Conservation (phyloP, 257 asterid genomes). For the Rauvolfia tetraphylla region DNA sequence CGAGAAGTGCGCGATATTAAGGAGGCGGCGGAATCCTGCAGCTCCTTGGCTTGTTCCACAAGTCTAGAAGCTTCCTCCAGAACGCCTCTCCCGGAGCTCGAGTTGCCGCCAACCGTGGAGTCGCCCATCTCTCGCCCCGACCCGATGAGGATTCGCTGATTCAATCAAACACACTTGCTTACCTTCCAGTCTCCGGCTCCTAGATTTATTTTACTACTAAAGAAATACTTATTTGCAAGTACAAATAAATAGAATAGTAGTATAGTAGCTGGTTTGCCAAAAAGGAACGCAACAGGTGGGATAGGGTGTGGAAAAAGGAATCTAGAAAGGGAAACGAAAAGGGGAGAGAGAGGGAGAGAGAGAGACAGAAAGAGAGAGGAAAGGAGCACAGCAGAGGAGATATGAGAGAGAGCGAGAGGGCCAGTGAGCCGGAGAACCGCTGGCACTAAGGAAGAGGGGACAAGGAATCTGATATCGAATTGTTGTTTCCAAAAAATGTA, state of each 20-base stretch:
- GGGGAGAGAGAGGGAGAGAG: not conserved
- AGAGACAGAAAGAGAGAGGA: not conserved
- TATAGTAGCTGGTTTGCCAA: not conserved
- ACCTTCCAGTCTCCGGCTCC: not conserved
- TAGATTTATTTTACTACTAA: not conserved
- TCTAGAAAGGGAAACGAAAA: not conserved
- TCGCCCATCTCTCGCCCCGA: conserved; percentile 16
- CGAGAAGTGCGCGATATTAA: conserved; percentile 65
- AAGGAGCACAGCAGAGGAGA: not conserved
- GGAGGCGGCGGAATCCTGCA: conserved; percentile 82
- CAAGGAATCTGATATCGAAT: not conserved
- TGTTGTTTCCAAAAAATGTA: not conserved
- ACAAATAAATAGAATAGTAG: not conserved
- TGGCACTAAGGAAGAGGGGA: not conserved
- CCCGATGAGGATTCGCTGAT: not conserved
- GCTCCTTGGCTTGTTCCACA: conserved; percentile 81
- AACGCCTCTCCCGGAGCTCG: conserved; percentile 18
- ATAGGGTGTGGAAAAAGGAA: not conserved
- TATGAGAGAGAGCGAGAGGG: not conserved
- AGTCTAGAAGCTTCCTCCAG: conserved; percentile 47
- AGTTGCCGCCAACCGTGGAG: conserved; percentile 13
- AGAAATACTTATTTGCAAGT: not conserved
- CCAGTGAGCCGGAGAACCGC: conserved; percentile 8
- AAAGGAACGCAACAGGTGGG: not conserved
- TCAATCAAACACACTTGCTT: not conserved